Percentiles rank a stretch among this genome's conserved stretches.
These are phyloP conservation scores for Rhynchosporium secalis DNA, from an alignment of 2,329 filamentous ascomycete genomes.

Conservation along the genomic window DNA sequence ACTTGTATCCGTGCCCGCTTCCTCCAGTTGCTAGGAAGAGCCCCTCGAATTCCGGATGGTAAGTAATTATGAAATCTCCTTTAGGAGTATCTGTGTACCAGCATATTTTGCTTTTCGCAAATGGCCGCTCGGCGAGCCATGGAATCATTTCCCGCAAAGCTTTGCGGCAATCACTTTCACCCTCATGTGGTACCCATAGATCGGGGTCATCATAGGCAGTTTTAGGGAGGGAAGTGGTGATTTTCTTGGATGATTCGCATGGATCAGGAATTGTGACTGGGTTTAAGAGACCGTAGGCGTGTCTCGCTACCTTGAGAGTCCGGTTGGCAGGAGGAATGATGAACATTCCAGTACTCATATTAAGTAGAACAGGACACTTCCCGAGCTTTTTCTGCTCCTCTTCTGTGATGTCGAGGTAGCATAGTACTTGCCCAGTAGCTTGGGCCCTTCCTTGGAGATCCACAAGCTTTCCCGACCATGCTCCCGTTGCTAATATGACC, in stretches of 20 bases:
- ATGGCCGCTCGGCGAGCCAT: slow-evolving; percentile 51
- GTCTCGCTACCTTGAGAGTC: slow-evolving; percentile 60
- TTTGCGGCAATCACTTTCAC: slow-evolving; percentile 27
- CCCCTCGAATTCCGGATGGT: slow-evolving; percentile 51
- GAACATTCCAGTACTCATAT: slow-evolving; percentile 71
- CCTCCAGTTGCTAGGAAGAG: slow-evolving; percentile 52
- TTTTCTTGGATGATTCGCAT: slow-evolving; percentile 4
- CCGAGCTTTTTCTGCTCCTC: slow-evolving; percentile 67
- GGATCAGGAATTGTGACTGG: slow-evolving; percentile 38
- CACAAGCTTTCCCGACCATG: slow-evolving; percentile 79
- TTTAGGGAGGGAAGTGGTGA: slow-evolving; percentile 30
- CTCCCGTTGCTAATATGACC: slow-evolving; percentile 79
- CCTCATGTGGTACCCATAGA: slow-evolving; percentile 31
- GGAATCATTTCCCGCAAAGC: slow-evolving; percentile 50
- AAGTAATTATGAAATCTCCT: slow-evolving; percentile 62
- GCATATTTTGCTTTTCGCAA: slow-evolving; percentile 54
- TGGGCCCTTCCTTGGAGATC: slow-evolving; percentile 74
- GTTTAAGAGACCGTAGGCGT: slow-evolving; percentile 58
- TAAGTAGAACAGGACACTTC: slow-evolving; percentile 70
- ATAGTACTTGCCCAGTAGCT: slow-evolving; percentile 80
- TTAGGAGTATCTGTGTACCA: slow-evolving; percentile 67
- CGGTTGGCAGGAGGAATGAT: slow-evolving; percentile 65
- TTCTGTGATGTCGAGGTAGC: slow-evolving; percentile 72
- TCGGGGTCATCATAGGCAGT: slow-evolving; percentile 30
- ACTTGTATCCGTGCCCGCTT: slow-evolving; percentile 52